Base-by-base conservation (phyloP, 2,329 filamentous ascomycete genomes). In the Orbilia javanica region DNA sequence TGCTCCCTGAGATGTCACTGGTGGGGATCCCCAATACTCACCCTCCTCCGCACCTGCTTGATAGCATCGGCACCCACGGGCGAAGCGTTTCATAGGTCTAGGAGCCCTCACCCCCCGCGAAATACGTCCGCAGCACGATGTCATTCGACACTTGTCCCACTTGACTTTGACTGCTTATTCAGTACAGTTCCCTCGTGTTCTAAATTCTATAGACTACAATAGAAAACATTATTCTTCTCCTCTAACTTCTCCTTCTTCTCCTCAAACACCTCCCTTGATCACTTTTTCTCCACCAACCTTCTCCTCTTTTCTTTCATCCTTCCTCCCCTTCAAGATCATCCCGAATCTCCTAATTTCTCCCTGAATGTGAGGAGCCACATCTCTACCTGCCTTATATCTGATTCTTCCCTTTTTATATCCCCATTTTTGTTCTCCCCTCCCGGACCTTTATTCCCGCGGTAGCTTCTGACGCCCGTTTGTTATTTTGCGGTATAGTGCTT, bases 61-160 rank as follows among this genome's bases (percentile, higher is more conserved):
- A 60, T 7, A 22, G 34, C 13, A 10, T 15, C 42, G 22, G 22
- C 34, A 25, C 36, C 48, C 27, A 68, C 36, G 22, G 22, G 4
- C 15, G 22, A 34, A 48, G 25, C 34, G 31, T 53, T 22, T 22
- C 13, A 55, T 68, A 57, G 50, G 48, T 60, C 34, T 39, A 60
- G 20, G 4, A 60, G 7, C 55, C 31, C 39, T 39, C 25, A 6
- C 7, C 27, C 50, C 29, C 11, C 39, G 34, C 69, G 44, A 50
- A 57, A 53, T 42, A 50, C 6, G 57, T 39, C 53, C 60, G 31
- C 57, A 44, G 39, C 69, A 65, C 57, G 48, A 72, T 73, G 60
- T 60, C 27, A 66, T 73, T 50, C 39, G 25, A 73, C 29, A 27
- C 57, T 36, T 46, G 36, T 29, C 36, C 31, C 50, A 66, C 22